These are phyloP conservation scores for Salix dunnii DNA, from an alignment of 345 rosid genomes.

Conservation along the genomic window DNA sequence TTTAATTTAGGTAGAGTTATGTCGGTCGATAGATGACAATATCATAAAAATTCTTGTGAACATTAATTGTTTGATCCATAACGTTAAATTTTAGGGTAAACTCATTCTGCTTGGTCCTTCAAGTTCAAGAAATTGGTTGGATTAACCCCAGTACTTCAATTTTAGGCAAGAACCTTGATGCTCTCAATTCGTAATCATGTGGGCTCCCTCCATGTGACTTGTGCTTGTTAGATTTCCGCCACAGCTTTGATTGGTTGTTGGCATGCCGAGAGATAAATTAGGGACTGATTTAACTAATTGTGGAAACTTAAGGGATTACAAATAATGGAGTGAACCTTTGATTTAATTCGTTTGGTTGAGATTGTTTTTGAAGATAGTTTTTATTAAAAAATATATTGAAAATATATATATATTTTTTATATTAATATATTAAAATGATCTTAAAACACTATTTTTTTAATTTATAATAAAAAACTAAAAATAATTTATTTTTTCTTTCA, in stretches of 20 bases:
- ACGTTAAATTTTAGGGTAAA: not conserved
- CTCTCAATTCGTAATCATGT: not conserved
- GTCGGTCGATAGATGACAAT: not conserved
- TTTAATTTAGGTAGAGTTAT: too few species aligned
- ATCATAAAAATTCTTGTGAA: not conserved
- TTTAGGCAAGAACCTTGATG: not conserved
- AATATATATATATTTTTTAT: too few species aligned
- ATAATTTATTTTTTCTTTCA: too few species aligned
- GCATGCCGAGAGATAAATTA: not conserved
- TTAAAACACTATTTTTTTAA: rapidly evolving
- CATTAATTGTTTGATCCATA: not conserved
- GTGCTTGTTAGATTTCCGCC: too few species aligned
- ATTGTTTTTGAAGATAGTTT: too few species aligned
- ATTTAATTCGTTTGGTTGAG: too few species aligned
- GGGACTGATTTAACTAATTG: not conserved
- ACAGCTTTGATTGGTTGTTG: not conserved
- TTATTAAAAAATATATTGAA: too few species aligned
- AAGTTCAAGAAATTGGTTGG: not conserved
- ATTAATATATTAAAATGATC: rapidly evolving
- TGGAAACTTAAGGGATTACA: not conserved
- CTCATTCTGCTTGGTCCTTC: not conserved
- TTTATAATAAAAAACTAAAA: too few species aligned
- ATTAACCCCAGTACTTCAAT: not conserved
- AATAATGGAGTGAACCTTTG: not conserved
- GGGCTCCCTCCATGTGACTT: too few species aligned